Evolutionary conservation across 140 eudicot genomes (phyloP).

Genomic region (Ambrosia hybrid): DNA sequence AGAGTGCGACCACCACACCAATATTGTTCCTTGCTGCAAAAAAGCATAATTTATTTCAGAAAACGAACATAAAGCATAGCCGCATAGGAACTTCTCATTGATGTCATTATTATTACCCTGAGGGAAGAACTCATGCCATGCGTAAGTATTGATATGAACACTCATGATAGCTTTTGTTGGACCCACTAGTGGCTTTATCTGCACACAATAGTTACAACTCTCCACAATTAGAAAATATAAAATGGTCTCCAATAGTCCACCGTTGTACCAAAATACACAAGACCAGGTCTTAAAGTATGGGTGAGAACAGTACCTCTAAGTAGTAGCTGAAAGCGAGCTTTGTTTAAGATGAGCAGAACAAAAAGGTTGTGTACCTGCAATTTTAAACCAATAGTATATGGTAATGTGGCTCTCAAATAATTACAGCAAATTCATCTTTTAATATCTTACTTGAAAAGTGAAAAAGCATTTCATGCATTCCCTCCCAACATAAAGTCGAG

Average conservation of each 20-base stretch:
- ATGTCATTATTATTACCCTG: constrained; percentile 53
- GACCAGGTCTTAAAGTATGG: neutral
- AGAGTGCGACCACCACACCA: constrained; percentile 86
- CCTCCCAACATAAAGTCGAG: constrained; percentile 95
- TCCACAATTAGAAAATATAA: constrained; percentile 20
- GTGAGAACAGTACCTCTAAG: constrained; percentile 57
- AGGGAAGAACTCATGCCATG: constrained; percentile 99
- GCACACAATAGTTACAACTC: constrained; percentile 27
- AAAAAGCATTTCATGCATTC: constrained; percentile 88
- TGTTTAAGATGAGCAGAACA: constrained; percentile 74
- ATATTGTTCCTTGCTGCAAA: constrained; percentile 80
- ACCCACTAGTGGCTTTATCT: constrained; percentile 91
- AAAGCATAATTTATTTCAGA: neutral
- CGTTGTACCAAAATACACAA: too few relatives aligned
- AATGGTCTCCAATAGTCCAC: too few relatives aligned
- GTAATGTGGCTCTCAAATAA: constrained; percentile 7
- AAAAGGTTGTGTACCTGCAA: constrained; percentile 83
- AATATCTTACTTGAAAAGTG: constrained; percentile 75
- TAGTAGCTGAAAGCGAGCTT: constrained; percentile 86
- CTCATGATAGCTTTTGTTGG: constrained; percentile 90
- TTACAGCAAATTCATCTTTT: neutral
- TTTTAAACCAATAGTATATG: neutral
- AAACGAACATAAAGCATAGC: neutral
- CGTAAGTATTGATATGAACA: constrained; percentile 54
- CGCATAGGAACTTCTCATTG: neutral